Conservation (phyloP, 169 alveolate genomes). For the Blepharisma undulans region DNA sequence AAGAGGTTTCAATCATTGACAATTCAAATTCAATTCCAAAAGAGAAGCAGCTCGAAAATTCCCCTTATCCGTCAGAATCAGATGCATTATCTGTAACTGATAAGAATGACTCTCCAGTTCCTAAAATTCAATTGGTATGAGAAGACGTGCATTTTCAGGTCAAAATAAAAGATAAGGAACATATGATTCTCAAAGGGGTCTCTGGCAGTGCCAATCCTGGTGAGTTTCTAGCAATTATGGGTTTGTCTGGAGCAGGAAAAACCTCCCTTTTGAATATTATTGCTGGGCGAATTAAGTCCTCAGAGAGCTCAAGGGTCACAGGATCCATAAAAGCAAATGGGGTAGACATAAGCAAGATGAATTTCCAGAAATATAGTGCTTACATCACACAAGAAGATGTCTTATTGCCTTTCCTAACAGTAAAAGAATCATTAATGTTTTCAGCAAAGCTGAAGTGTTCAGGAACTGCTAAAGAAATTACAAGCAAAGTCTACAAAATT, state of each 20-base stretch:
- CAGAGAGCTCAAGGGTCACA: not conserved
- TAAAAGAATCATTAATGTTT: not conserved
- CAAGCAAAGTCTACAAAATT: not conserved
- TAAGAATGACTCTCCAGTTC: not conserved
- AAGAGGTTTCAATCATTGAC: too few species aligned
- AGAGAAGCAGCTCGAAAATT: too few species aligned
- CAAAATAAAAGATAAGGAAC: not conserved
- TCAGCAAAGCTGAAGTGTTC: not conserved
- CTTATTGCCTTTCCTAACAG: not conserved
- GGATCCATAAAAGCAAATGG: conserved; percentile 7
- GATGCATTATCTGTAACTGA: too few species aligned
- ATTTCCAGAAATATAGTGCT: not conserved
- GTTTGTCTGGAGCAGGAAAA: conserved; percentile 89
- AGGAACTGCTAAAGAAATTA: not conserved
- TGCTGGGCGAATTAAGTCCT: not conserved
- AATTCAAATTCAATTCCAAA: too few species aligned
- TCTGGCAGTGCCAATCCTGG: conserved; percentile 53
- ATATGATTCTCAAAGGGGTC: not conserved
- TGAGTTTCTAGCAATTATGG: conserved; percentile 79
- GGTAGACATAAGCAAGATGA: not conserved
- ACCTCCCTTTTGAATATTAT: conserved; percentile 80
- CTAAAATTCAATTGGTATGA: not conserved
- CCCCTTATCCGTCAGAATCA: too few species aligned
- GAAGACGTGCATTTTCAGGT: not conserved
- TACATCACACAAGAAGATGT: conserved; percentile 36